Conservation (phyloP, 78 protist genomes). For the Dictyostelium intermedium region DNA sequence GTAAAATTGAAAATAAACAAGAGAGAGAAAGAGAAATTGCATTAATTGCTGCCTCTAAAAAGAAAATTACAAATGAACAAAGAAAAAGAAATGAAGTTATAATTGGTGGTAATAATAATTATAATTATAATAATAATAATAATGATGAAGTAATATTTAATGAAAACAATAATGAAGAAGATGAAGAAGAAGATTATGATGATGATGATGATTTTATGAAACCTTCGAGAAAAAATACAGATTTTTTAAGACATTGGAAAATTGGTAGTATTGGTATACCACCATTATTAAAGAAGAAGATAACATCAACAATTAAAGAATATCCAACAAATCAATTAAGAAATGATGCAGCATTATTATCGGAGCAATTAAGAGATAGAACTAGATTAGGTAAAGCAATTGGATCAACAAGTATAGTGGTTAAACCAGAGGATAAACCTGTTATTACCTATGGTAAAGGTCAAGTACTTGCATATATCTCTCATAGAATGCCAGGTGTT, state of each 20-base stretch:
- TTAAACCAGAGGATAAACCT: conserved; percentile 62
- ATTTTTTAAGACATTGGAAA: conserved; percentile 57
- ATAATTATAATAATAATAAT: not conserved
- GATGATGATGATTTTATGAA: not conserved
- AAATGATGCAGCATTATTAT: conserved; percentile 18
- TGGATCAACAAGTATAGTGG: not conserved
- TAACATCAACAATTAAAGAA: conserved; percentile 28
- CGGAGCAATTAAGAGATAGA: conserved; percentile 29
- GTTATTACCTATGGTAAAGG: conserved; percentile 66
- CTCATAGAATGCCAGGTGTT: conserved; percentile 86
- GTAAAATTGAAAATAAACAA: not conserved
- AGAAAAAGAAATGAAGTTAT: not conserved
- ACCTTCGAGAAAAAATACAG: not conserved
- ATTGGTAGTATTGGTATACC: conserved; percentile 64
- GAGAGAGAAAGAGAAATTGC: not conserved
- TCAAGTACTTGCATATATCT: conserved; percentile 66
- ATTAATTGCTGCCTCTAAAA: not conserved
- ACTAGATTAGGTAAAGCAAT: conserved; percentile 16
- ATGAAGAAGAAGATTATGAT: not conserved
- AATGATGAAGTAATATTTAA: not conserved
- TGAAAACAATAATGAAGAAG: not conserved
- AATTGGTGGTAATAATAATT: not conserved
- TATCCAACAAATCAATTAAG: conserved; percentile 23
- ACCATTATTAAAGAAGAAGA: conserved; percentile 24
- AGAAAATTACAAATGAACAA: not conserved